These are phyloP conservation scores for Penicillium cataractarum DNA, from an alignment of 495 filamentous ascomycete genomes.

Conservation along the genomic window DNA sequence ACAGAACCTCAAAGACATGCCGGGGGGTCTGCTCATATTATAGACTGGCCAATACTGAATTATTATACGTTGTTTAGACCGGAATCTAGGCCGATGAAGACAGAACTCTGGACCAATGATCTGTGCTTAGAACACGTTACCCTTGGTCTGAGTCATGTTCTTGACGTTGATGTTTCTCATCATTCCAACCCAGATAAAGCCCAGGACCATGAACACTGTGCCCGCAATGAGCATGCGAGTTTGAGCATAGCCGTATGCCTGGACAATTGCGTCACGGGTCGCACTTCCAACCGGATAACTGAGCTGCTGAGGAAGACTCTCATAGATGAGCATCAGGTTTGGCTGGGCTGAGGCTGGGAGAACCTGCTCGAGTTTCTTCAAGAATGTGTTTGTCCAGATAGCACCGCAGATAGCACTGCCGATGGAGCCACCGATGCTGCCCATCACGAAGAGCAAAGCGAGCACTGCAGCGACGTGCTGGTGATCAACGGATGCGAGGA, in stretches of 20 bases:
- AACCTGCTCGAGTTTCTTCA: constrained; percentile 49
- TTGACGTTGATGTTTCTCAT: constrained; percentile 26
- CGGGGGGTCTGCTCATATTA: too few relatives aligned
- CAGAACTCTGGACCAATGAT: neutral
- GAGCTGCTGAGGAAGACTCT: constrained; percentile 47
- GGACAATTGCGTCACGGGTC: constrained; percentile 52
- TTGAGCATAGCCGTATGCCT: constrained; percentile 59
- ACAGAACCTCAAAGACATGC: too few relatives aligned
- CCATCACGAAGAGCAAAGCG: constrained; percentile 63
- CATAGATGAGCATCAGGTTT: constrained; percentile 55
- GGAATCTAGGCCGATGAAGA: neutral
- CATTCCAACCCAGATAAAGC: constrained; percentile 38
- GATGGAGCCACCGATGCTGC: constrained; percentile 65
- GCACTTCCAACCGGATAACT: constrained; percentile 53
- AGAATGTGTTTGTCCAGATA: constrained; percentile 69
- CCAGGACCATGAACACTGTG: constrained; percentile 36
- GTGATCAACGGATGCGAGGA: constrained; percentile 67
- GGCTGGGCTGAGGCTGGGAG: constrained; percentile 52
- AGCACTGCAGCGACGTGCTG: constrained; percentile 68
- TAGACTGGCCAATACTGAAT: neutral
- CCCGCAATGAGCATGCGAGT: constrained; percentile 29
- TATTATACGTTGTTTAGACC: neutral
- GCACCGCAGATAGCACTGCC: constrained; percentile 63
- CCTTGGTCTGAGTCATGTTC: constrained; percentile 25
- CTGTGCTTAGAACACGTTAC: constrained; percentile 19